Evolutionary conservation across 345 rosid genomes (phyloP), one percentile per base, ranked within the genome.

Genomic region (Excoecaria agallocha): DNA sequence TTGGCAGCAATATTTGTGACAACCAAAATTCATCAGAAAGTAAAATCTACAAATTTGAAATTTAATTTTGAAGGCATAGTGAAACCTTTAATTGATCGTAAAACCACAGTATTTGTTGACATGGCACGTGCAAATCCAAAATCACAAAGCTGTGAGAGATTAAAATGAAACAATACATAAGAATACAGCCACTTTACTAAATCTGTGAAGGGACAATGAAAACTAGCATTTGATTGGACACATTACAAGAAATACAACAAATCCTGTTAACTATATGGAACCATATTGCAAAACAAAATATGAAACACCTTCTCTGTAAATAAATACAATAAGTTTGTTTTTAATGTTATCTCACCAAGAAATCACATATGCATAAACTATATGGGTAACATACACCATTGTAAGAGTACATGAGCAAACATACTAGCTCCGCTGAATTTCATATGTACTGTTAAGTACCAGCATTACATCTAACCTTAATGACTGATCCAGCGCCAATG

Each of bases 61-160:
- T 24, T 48, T 5, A 16, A 64, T 62, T 15, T 20, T 63, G 41
- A 17, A 71, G 46, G 78, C 62, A 54, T 55, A 43, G 56, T 45
- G 80, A 52, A 66, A 93, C 99, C 99, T 91, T 95, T 95, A 61
- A 95, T 93, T 80, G 99, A 95, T 66, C 95, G 80, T 77, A 95
- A 86, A 80, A 95, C 98, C 60, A 95, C 99, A 38, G 98, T 95
- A 85, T 95, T 95, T 78, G 90, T 78, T 74, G 98, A 95, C 99
- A 93, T 95, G 70, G 99, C 95, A 70, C 99, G 99, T 55, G 99
- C 99, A 87, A 95, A 93, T 61, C 99, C 99, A 85, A 95, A 95
- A 86, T 93, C 99, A 65, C 99, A 95, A 61, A 93, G 97, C 99
- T 95, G 93, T 54, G 35, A 74, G 52, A 69, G 66, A 30, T 59